Evolutionary conservation across 2,329 filamentous ascomycete genomes (phyloP).

Genomic region (Cladophialophora chaetospira): DNA sequence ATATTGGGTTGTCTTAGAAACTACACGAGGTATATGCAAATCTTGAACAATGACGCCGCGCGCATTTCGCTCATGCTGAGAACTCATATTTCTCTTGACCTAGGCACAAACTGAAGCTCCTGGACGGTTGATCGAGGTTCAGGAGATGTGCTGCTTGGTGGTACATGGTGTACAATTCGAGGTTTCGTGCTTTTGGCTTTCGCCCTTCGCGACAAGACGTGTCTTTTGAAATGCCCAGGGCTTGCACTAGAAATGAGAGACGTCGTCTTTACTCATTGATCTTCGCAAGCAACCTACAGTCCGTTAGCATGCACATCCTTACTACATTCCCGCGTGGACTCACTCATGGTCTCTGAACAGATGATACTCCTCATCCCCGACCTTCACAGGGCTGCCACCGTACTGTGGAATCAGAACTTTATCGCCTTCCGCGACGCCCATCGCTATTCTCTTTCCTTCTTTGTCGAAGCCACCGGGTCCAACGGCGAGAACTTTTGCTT

Average conservation of each 20-base stretch:
- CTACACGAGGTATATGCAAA: conserved; percentile 26
- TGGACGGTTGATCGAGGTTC: conserved; percentile 1
- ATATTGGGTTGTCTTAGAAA: conserved; percentile 17
- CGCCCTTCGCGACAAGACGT: no score
- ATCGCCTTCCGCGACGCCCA: conserved; percentile 82
- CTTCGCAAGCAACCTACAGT: conserved; percentile 85
- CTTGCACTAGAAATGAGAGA: not conserved
- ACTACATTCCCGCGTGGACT: conserved; percentile 46
- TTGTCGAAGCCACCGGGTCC: conserved; percentile 85
- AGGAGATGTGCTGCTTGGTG: conserved; percentile 13
- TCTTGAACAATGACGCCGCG: conserved; percentile 12
- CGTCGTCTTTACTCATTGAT: conserved; percentile 84
- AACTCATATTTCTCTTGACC: conserved; percentile 7
- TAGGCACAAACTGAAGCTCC: conserved; percentile 9
- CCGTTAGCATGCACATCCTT: conserved; percentile 18
- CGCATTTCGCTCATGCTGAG: conserved; percentile 20
- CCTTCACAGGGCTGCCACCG: conserved; percentile 92
- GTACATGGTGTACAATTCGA: conserved; percentile 32
- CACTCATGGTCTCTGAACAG: conserved; percentile 98
- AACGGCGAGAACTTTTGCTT: conserved; percentile 93
- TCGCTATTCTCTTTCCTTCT: conserved; percentile 82
- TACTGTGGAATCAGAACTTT: conserved; percentile 96
- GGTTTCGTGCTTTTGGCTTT: no score
- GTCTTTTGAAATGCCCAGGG: no score
- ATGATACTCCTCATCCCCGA: conserved; percentile 93